Evolutionary conservation across 371 early-diverging fungal species (phyloP).

Genomic region (Smittium mucronatum): DNA sequence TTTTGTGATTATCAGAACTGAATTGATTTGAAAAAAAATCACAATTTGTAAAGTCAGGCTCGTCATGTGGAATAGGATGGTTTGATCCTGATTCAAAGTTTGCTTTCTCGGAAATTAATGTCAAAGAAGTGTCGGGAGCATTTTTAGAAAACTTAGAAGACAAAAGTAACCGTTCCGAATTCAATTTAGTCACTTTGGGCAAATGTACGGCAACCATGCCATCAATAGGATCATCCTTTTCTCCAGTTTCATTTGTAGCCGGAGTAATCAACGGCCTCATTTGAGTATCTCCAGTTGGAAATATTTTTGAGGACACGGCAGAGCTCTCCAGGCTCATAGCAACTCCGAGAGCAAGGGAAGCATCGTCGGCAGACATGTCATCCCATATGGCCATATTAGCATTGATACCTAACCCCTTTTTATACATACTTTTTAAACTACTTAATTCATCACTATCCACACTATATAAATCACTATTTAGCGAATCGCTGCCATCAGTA

Average conservation of each 20-base stretch:
- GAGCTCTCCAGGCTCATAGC: conserved; percentile 34
- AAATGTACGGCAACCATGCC: conserved; percentile 31
- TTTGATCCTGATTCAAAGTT: too few species aligned
- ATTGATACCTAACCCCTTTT: background rate
- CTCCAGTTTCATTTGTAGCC: conserved; percentile 31
- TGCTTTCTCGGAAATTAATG: too few species aligned
- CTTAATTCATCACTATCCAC: background rate
- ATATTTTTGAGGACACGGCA: conserved; percentile 22
- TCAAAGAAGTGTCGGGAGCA: too few species aligned
- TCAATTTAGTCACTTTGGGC: too few species aligned
- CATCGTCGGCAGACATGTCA: conserved; percentile 18
- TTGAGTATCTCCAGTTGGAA: background rate
- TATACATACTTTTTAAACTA: background rate
- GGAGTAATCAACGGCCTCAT: conserved; percentile 13
- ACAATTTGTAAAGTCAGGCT: too few species aligned
- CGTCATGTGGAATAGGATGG: too few species aligned
- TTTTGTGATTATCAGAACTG: background rate
- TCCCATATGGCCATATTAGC: conserved; percentile 2
- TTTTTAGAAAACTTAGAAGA: too few species aligned
- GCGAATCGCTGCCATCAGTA: background rate
- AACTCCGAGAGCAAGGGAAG: conserved; percentile 30
- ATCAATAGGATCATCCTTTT: conserved; percentile 30
- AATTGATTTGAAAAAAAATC: background rate
- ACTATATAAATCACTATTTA: background rate
- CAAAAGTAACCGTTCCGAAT: background rate